Evolutionary conservation across 768 basidiomycete species (phyloP), one percentile per base, ranked within the genome.

Genomic region (Boletus eberwhitei): DNA sequence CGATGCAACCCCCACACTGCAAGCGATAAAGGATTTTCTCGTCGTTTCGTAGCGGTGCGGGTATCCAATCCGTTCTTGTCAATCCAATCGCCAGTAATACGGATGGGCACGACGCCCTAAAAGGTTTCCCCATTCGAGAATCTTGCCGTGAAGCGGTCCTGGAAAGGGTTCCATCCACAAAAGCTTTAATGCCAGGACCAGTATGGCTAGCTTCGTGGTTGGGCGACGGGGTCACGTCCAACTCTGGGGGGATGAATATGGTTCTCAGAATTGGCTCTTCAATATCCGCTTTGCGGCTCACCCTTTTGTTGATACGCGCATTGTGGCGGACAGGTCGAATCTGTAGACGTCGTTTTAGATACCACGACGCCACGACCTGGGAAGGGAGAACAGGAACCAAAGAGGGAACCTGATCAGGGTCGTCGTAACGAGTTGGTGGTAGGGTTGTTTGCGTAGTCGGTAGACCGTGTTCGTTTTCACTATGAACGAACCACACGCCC

Each of bases 1-100:
- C 48, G 59, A 69, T 16, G 48, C 68, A 66, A 56, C 46, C 53
- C 50, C 52, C 38, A 32, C 48, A 73, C 50, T 74, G 69, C 39
- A 74, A 53, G 53, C 69, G 65, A 37, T 69, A 48, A 7, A 73
- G 54, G 46, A 77, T 64, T 57, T 69, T 71, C 51, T 76, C 74
- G 2, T 64, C 59, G 66, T 35, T 61, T 53, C 24, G 58, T 48
- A 5, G 64, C 31, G 35, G 48, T 12, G 58, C 63, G 59, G 34
- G 48, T 58, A 26, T 52, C 42, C 0, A 53, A 44, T 3, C 50
- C 56, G n/a, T 53, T 42, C 48, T 48, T 48, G 36, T 60, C 61
- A 47, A 62, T 60, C 63, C 69, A 70, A 50, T 63, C 67, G 14
- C 62, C 69, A 29, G 55, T 57, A 3, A 61, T 58, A 17, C 54